Conservation (phyloP, 1,284 basidiomycete genomes). For the Mycosarcoma mackinlayi region DNA sequence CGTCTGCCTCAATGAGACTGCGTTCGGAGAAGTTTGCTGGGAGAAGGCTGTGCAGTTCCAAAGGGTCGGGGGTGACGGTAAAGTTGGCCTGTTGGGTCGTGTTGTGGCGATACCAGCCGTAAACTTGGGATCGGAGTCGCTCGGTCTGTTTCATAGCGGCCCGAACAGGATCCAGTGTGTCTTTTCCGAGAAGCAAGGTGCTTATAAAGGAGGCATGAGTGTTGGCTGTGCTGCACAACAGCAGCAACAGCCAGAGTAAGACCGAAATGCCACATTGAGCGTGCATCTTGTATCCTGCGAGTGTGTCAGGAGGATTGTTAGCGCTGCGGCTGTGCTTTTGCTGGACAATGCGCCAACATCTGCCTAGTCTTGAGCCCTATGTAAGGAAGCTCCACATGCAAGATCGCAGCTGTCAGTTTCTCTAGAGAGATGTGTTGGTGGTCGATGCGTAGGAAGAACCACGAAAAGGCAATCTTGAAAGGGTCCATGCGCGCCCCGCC, state of each 20-base stretch:
- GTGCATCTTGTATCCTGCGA: slow-evolving; percentile 2
- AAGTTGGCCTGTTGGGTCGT: slow-evolving; percentile 36
- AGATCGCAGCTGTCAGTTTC: no score
- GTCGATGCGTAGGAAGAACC: no score
- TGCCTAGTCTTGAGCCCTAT: no score
- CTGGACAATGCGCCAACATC: background rate
- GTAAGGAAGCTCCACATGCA: no score
- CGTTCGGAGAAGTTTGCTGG: slow-evolving; percentile 17
- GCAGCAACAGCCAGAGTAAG: background rate
- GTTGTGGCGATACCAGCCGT: slow-evolving; percentile 40
- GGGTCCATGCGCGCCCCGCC: no score
- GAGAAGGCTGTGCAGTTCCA: slow-evolving; percentile 17
- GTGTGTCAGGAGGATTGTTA: background rate
- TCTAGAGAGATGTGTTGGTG: no score
- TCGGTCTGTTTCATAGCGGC: slow-evolving; percentile 24
- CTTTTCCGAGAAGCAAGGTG: slow-evolving; percentile 27
- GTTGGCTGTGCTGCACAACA: background rate
- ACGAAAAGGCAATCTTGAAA: no score
- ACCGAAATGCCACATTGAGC: background rate
- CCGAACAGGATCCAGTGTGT: slow-evolving; percentile 35
- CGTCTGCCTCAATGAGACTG: slow-evolving; percentile 18
- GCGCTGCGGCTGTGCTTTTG: background rate
- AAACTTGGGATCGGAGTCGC: slow-evolving; percentile 24
- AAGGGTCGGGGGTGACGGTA: slow-evolving; percentile 31
- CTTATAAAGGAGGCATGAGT: slow-evolving; percentile 15